Evolutionary conservation across 495 filamentous ascomycete genomes (phyloP), one percentile per base, ranked within the genome.

Genomic region (Evansstolkia leycettana): DNA sequence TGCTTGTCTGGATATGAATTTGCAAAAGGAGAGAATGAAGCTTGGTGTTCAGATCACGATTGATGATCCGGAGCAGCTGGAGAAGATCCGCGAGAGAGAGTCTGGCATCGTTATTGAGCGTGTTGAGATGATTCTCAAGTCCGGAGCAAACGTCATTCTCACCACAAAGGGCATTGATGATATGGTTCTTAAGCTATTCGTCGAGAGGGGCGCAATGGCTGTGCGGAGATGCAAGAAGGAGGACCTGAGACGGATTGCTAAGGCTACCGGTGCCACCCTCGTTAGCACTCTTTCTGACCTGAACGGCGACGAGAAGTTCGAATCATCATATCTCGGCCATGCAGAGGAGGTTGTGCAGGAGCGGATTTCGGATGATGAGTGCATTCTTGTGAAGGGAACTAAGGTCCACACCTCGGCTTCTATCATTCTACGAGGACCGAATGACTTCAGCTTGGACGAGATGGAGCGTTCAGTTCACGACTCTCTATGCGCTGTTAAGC

Each of bases 91-190:
- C 28, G 73, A 89, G 50, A 76, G 92, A 34, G 90, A 99, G 52
- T 67, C 85, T 2, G 81, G 85, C 38, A 93, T 99, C 61, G 82
- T 99, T 28, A 70, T 94, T 39, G 90, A 99, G 52, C 75, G 87
- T 37, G 77, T 99, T 14, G 89, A 96, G 54, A 84, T 95, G 80
- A 95, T 99, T 34, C 71, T 99, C 34, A 95, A 94, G 65, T 83
- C 92, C 14, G 90, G 90, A 45, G 90, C 90, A 31, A 99, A 96
- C 52, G 90, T 96, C 42, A 62, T 99, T 34, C 63, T 99, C 33
- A 99, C 92, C 7, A 96, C 90, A 23, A 96, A 99, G 68, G 90
- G 90, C 48, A 96, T 99, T 48, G 90, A 99, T 53, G 90, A 99
- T 43, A 71, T 96, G 60, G 80, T 80, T 43, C 64, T 99, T 43